Base-by-base conservation (phyloP, 2,329 filamentous ascomycete species). In the Didymella pinodella region DNA sequence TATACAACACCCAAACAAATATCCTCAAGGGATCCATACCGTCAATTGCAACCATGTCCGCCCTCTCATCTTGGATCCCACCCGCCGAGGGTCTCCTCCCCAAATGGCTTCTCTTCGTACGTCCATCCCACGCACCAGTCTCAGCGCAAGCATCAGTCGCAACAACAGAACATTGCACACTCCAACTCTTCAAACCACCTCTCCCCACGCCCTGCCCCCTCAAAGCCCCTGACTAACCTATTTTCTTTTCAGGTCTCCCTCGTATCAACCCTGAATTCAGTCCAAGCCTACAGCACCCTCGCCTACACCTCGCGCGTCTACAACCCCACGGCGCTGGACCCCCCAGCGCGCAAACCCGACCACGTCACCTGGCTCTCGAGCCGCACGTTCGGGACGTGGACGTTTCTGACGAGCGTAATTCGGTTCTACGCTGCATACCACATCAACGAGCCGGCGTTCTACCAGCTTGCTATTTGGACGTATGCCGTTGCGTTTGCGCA, bases 281-380 rank as follows among this genome's bases (percentile, higher is more conserved):
- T 96, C 46, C 93, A 97, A 82, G 88, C 91, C 74, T 96, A 96
- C 79, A 72, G 82, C 34, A 96, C 92, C 18, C 84, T 93, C 3
- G 84, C 88, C 76, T 96, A 91, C 80, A 93, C 93, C 7, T 87
- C 89, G n/a, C 90, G 92, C 76, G 86, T 98, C 73, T 99, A 98
- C 83, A 87, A 89, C 67, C 88, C 88, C 77, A 86, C 79, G 59
- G 77, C 38, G 73, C 77, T 61, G 47, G 65, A 77, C 77, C 10
- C 77, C 75, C 11, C 78, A 72, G 56, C 76, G 36, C 36, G 36
- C 22, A 66, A 62, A 28, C 75, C 75, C 31, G 78, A 81, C 59
- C 84, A 77, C 77, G 86, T 92, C 55, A 93, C 91, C 6, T 87
- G 90, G 5, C 86, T 97, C 29, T 89, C 88, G 11, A 88, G 88